Percentiles rank a stretch among this genome's conserved stretches.
Evolutionary conservation across 345 rosid genomes (phyloP).

Genomic region (Eucalyptus dawsonii): DNA sequence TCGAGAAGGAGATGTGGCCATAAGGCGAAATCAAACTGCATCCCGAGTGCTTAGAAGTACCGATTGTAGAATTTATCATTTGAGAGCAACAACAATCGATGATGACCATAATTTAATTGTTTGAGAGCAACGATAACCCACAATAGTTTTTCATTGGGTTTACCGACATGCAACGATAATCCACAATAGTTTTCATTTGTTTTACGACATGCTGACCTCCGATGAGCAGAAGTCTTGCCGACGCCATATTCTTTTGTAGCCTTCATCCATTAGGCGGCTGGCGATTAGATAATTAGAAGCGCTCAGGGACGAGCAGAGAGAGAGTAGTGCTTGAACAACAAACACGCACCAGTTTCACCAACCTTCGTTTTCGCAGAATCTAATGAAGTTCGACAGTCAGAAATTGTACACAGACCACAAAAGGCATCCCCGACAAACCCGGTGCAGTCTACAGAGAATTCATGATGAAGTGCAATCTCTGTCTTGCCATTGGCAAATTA

Average conservation of each 20-base stretch:
- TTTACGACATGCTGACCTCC: neutral
- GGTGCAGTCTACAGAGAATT: neutral
- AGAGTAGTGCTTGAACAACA: neutral
- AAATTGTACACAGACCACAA: neutral
- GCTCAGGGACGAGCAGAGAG: neutral
- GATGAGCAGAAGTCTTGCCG: neutral
- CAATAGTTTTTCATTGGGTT: neutral
- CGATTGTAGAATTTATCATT: neutral
- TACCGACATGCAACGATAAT: too few relatives aligned
- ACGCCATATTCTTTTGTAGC: neutral
- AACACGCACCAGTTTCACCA: neutral
- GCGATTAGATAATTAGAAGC: neutral
- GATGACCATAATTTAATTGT: neutral
- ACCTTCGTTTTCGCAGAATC: neutral
- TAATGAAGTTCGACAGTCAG: neutral
- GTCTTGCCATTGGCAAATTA: neutral
- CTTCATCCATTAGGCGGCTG: neutral
- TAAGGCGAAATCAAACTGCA: neutral
- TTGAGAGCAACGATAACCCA: neutral
- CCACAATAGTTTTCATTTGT: neutral
- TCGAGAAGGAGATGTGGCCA: neutral
- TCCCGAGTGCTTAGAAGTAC: neutral
- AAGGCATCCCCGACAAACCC: neutral
- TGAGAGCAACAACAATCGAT: neutral
- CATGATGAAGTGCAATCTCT: neutral